Evolutionary conservation across 140 eudicot genomes (phyloP).

Genomic region (Cichorium intybus): DNA sequence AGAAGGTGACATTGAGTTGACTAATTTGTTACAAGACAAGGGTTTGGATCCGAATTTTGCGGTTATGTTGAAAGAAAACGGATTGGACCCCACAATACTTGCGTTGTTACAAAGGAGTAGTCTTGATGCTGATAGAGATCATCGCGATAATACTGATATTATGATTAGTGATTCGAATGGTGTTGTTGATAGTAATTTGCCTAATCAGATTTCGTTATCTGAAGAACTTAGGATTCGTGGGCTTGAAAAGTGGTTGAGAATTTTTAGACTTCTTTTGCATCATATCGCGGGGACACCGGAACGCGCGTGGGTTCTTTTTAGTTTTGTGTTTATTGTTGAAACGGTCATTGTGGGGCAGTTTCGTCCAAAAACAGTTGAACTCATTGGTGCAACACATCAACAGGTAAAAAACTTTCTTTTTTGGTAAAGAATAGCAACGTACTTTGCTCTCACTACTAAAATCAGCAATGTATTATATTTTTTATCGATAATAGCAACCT

Average conservation of each 20-base stretch:
- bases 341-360: constrained; percentile 75
- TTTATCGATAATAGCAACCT: too few species aligned
- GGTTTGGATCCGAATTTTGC: constrained; percentile 98
- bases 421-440: too few species aligned
- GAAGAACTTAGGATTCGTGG: constrained; percentile 95
- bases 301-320: constrained; percentile 94
- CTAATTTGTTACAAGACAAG: constrained; percentile 81
- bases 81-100: constrained; percentile 86
- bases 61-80: constrained; percentile 95
- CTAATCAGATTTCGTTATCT: constrained; percentile 78
- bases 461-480: too few species aligned
- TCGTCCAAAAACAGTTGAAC: constrained; percentile 73
- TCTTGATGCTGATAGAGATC: constrained; percentile 98
- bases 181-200: constrained; percentile 55
- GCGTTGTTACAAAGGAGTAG: constrained; percentile 95
- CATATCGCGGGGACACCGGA: constrained; percentile 91
- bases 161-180: constrained; percentile 55
- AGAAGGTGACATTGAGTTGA: constrained; percentile 75
- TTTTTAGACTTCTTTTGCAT: constrained; percentile 72
- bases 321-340: constrained; percentile 79
- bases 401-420: constrained; percentile 46
- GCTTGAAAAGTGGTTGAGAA: constrained; percentile 79
- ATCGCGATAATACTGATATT: constrained; percentile 71
- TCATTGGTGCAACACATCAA: constrained; percentile 75
- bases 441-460: too few species aligned